phyloP scores from a whole-genome alignment of 768 basidiomycete genomes.

The Dentipellis sp. region DNA sequence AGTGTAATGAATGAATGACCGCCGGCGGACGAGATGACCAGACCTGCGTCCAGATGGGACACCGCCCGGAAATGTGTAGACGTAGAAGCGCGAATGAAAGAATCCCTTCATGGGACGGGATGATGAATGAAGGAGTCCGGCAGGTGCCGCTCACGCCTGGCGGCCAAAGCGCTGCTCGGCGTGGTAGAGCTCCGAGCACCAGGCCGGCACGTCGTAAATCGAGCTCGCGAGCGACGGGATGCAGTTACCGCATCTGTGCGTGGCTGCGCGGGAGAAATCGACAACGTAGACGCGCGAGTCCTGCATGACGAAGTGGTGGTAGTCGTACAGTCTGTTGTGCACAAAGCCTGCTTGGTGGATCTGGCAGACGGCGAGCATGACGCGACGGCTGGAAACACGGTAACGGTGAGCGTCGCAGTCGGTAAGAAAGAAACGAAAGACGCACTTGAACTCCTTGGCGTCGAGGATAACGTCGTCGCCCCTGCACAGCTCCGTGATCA shows the following conservation, averaged over 20 bases:
- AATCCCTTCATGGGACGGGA: neutral
- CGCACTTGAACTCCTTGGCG: conserved; percentile 4
- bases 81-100: neutral
- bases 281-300: conserved; percentile 2
- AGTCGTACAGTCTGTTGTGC: conserved; percentile 1
- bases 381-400: conserved; percentile 1
- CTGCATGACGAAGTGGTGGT: conserved; percentile 9
- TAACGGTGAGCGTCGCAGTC: neutral
- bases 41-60: no score
- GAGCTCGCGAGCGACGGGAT: neutral
- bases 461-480: neutral
- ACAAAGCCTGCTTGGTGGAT: conserved; percentile 2
- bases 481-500: conserved; percentile 4
- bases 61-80: no score
- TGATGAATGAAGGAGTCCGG: neutral
- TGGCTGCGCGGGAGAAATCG: conserved; percentile 1
- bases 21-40: no score
- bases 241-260: neutral
- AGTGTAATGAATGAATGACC: no score
- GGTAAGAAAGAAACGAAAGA: neutral
- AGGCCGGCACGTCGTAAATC: neutral
- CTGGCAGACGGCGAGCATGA: conserved; percentile 6
- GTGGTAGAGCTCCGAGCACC: neutral
- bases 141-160: neutral
- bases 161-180: neutral